phyloP scores from a whole-genome alignment of 192 early-diverging fungal genomes.

The Jimgerdemannia flammicorona region DNA sequence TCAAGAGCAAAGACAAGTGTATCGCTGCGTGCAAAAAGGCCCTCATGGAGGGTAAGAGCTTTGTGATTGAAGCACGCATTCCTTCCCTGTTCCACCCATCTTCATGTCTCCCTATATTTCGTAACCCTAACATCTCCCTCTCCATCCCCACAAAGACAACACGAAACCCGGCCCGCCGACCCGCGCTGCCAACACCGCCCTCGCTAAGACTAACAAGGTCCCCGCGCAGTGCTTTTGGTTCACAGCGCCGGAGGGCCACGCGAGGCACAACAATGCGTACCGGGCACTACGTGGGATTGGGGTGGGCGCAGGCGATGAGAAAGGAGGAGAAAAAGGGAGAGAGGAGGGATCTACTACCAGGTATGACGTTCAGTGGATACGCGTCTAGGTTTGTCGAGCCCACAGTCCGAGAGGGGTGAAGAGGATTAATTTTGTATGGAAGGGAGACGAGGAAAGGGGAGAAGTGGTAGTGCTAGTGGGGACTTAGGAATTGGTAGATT shows the following conservation, averaged over 20 bases:
- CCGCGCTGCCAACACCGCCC: conserved; percentile 56
- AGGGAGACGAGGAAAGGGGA: conserved; percentile 47
- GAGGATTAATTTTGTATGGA: conserved; percentile 51
- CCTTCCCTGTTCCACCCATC: neutral
- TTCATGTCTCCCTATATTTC: no score
- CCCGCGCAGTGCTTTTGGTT: conserved; percentile 65
- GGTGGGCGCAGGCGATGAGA: no score
- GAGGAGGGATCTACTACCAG: conserved; percentile 32
- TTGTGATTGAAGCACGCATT: conserved; percentile 62
- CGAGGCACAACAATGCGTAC: conserved; percentile 78
- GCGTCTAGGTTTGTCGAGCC: conserved; percentile 44
- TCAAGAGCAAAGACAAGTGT: conserved; percentile 79
- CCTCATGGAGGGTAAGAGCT: conserved; percentile 45
- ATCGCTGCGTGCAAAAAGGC: conserved; percentile 45
- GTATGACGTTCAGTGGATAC: conserved; percentile 54
- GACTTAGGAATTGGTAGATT: no score
- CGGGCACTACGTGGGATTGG: conserved; percentile 43
- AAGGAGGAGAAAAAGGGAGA: no score
- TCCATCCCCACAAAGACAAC: conserved; percentile 59
- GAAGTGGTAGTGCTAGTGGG: conserved; percentile 57
- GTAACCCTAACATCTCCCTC: neutral
- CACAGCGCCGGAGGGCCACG: conserved; percentile 43
- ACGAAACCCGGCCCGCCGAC: conserved; percentile 71
- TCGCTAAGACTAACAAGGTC: conserved; percentile 56
- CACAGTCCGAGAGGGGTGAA: conserved; percentile 50